phyloP scores from a whole-genome alignment of 2,329 filamentous ascomycete genomes.

The Aureobasidium sp. region DNA sequence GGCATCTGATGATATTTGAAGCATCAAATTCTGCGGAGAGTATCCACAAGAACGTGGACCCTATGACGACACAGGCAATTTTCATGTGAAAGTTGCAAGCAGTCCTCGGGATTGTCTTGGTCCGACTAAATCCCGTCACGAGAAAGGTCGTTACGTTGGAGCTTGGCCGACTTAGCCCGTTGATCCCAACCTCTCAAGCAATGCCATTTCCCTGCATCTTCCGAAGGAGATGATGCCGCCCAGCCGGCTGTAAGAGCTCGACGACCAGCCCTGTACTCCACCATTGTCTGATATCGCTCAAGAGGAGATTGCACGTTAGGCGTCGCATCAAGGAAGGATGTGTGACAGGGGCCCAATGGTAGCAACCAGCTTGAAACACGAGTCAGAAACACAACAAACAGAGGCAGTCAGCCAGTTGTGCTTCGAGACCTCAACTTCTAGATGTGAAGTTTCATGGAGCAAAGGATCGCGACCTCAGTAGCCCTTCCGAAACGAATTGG shows the following conservation, averaged over 20 bases:
- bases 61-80: slow-evolving; percentile 2
- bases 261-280: slow-evolving; percentile 5
- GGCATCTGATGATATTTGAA: slow-evolving; percentile 4
- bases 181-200: slow-evolving; percentile 11
- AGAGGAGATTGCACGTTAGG: slow-evolving; percentile 10
- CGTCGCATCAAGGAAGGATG: background rate
- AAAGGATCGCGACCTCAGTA: background rate
- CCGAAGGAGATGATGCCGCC: slow-evolving; percentile 8
- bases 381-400: slow-evolving; percentile 12
- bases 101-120: slow-evolving; percentile 3
- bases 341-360: slow-evolving; percentile 4
- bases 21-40: slow-evolving; percentile 7
- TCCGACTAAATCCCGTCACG: slow-evolving; percentile 4
- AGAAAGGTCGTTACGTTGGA: background rate
- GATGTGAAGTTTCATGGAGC: background rate
- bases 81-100: slow-evolving; percentile 8
- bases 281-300: slow-evolving; percentile 8
- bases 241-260: slow-evolving; percentile 1
- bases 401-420: background rate
- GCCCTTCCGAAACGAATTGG: background rate
- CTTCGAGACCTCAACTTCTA: background rate
- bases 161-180: slow-evolving; percentile 9
- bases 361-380: slow-evolving; percentile 7
- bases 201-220: slow-evolving; percentile 7
- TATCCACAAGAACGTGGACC: slow-evolving; percentile 9